phyloP scores from a whole-genome alignment of 805 yeast species.

The Saccharomycopsis fodiens region DNA sequence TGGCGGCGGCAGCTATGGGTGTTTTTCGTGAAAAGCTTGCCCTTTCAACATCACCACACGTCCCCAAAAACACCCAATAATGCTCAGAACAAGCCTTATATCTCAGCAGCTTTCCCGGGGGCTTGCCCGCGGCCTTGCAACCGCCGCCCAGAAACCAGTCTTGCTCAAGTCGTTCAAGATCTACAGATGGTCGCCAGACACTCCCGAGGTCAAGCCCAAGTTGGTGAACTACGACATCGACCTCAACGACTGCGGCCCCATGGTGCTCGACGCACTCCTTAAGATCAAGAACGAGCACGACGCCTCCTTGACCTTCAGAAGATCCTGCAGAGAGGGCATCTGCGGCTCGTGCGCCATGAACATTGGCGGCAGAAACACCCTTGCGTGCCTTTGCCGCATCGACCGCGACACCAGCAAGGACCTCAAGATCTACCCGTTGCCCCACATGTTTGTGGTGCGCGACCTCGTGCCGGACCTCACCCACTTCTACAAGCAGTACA shows the following conservation, averaged over 20 bases:
- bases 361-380: constrained; percentile 94
- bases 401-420: constrained; percentile 71
- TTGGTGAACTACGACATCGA: constrained; percentile 80
- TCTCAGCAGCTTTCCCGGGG: constrained; percentile 21
- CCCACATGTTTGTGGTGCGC: constrained; percentile 96
- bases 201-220: constrained; percentile 85
- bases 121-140: constrained; percentile 27
- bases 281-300: constrained; percentile 97
- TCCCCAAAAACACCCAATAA: constrained; percentile 1
- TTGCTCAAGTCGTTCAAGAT: constrained; percentile 79
- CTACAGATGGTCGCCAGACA: constrained; percentile 98
- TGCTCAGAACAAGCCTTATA: constrained; percentile 6
- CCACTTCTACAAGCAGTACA: constrained; percentile 96
- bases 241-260: constrained; percentile 91
- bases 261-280: constrained; percentile 91
- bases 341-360: constrained; percentile 99
- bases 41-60: neutral
- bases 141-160: constrained; percentile 47
- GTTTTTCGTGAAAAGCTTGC: constrained; percentile 1
- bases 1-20: neutral
- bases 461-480: constrained; percentile 98
- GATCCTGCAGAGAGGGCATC: constrained; percentile 99
- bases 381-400: constrained; percentile 93
- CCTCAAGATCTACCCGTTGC: constrained; percentile 88
- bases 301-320: constrained; percentile 88